A percentile compares a stretch with the other conserved stretches of the same genome.
phyloP scores from a whole-genome alignment of 2,329 filamentous ascomycete genomes.

The Beauveria sp. region DNA sequence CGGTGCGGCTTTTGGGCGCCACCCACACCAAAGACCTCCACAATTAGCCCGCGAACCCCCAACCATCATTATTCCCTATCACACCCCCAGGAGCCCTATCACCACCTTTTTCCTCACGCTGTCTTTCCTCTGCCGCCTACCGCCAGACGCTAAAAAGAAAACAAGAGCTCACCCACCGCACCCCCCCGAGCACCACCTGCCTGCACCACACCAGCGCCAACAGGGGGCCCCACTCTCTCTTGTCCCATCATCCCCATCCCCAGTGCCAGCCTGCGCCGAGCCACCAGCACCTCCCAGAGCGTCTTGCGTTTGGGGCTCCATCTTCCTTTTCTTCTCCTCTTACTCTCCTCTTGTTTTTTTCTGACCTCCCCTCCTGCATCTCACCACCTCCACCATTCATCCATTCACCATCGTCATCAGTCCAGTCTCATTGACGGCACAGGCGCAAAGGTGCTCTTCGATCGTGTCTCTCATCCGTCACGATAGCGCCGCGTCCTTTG shows the following conservation, averaged over 20 bases:
- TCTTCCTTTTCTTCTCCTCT: constrained; percentile 9
- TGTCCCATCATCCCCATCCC: constrained; percentile 8
- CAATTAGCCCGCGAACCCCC: background rate
- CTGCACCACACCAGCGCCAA: constrained; percentile 1
- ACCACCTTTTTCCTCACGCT: background rate
- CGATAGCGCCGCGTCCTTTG: constrained; percentile 4
- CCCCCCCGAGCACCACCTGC: background rate
- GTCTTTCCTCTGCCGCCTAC: constrained; percentile 1
- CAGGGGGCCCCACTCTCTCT: constrained; percentile 4
- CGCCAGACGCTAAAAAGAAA: constrained; percentile 6
- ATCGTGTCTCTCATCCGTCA: background rate
- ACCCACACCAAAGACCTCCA: background rate
- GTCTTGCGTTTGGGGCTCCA: constrained; percentile 9
- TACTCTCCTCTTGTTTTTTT: background rate
- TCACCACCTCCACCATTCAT: constrained; percentile 7
- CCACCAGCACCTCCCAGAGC: background rate
- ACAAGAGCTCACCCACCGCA: background rate
- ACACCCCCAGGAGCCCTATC: background rate
- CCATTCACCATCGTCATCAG: background rate
- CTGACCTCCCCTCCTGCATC: constrained; percentile 1
- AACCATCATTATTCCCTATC: background rate
- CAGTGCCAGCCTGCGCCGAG: background rate
- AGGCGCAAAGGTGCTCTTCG: background rate
- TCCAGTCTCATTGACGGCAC: background rate
- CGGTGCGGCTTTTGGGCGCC: too few species aligned